A percentile compares a stretch with the other conserved stretches of the same genome.
Evolutionary conservation across 441 rosid genomes (phyloP).

Genomic region (Kokia cookei): DNA sequence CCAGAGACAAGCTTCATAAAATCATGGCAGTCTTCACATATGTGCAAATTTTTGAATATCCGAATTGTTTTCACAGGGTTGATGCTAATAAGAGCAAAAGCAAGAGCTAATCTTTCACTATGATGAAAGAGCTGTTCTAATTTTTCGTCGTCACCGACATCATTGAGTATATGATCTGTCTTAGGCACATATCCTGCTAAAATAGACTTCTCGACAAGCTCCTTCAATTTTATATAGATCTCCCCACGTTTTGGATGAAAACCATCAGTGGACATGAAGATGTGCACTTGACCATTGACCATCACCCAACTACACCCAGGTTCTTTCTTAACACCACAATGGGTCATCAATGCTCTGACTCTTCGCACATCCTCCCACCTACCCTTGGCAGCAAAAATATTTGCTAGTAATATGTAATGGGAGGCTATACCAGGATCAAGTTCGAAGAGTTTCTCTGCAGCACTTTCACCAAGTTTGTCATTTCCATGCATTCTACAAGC

Average conservation of each 20-base stretch:
- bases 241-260: background rate
- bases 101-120: slow-evolving; percentile 35
- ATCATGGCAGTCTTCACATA: slow-evolving; percentile 35
- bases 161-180: slow-evolving; percentile 21
- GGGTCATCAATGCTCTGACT: slow-evolving; percentile 22
- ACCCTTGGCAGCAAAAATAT: slow-evolving; percentile 20
- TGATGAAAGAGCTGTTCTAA: slow-evolving; percentile 23
- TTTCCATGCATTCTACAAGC: slow-evolving; percentile 24
- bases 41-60: slow-evolving; percentile 27
- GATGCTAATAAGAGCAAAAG: slow-evolving; percentile 22
- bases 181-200: slow-evolving; percentile 22
- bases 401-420: slow-evolving; percentile 23
- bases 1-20: slow-evolving; percentile 29
- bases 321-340: slow-evolving; percentile 14
- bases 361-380: slow-evolving; percentile 20
- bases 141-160: slow-evolving; percentile 21
- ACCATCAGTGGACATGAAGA: background rate
- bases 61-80: slow-evolving; percentile 17
- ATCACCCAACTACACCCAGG: slow-evolving; percentile 3
- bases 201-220: slow-evolving; percentile 1
- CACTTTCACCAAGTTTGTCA: slow-evolving; percentile 22
- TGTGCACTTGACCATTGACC: background rate
- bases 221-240: background rate
- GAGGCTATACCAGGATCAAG: slow-evolving; percentile 25
- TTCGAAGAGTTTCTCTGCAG: slow-evolving; percentile 12